Base-by-base conservation (phyloP, 1,139 yeast genomes). In the Candida tropicalis region DNA sequence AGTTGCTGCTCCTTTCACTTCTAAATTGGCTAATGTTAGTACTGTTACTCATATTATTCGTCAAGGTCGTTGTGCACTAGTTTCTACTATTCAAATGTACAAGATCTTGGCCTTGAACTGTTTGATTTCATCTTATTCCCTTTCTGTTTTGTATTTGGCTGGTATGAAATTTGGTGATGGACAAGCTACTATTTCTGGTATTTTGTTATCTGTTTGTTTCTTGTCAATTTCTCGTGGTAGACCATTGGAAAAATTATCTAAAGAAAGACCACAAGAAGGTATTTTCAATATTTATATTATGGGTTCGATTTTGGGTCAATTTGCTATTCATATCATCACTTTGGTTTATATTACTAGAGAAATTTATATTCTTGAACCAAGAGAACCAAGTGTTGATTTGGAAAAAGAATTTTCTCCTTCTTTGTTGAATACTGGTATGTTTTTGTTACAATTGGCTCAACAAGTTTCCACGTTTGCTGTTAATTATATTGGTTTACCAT, bases 151-250 rank as follows among this genome's bases (percentile, higher is more conserved):
- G 59, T 95, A 88, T 64, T 77, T 93, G 58, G 98, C 99, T 12
- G 99, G 99, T 68, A 95, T 95, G 59, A 93, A 95, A 68, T 89
- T 93, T 65, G 97, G 99, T 59, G 99, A 93, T 68, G 95, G 88
- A 18, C 99, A 93, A 72, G 90, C 96, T 16, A 93, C 99, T 27
- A 85, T 87, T 45, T 87, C 96, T 16, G 99, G 99, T 51, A 68
- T 95, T 53, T 77, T 93, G 57, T 76, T 93, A 61, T 85, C 96
- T 47, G 95, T 91, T 50, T 95, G 99, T 74, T 93, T 93, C 81
- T 77, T 91, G 66, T 88, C 97, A 39, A 90, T 93, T 57, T 90
- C 98, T 25, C 85, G 96, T 60, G 97, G 98, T 62, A 84, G 82
- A 58, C 95, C 99, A 28, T 72, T 91, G 47, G 88, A 93, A 49